Percentiles rank a stretch among this genome's conserved stretches.
These are phyloP conservation scores for Antrodiella citrinella DNA, from an alignment of 768 basidiomycete species.

Conservation along the genomic window DNA sequence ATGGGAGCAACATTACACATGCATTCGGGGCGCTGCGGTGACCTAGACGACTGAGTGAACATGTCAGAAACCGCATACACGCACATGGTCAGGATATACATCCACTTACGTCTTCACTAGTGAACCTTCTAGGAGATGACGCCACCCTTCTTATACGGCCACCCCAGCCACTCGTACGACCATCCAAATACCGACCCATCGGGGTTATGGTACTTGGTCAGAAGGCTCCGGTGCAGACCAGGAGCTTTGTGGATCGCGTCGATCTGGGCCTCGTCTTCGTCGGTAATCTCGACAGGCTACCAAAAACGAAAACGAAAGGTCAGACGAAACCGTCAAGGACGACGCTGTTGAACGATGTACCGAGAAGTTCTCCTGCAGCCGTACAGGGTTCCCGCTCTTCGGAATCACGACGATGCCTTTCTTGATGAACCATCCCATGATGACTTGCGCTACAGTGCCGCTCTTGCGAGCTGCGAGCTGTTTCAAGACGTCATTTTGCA, in stretches of 20 bases:
- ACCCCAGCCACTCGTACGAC: slow-evolving; percentile 15
- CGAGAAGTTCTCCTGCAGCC: slow-evolving; percentile 45
- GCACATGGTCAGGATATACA: no score
- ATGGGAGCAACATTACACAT: no score
- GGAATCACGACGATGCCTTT: slow-evolving; percentile 46
- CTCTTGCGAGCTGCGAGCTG: slow-evolving; percentile 27
- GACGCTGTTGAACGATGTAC: slow-evolving; percentile 21
- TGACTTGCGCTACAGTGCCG: slow-evolving; percentile 40
- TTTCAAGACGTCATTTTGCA: slow-evolving; percentile 23
- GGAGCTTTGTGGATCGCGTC: background rate
- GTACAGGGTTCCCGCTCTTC: slow-evolving; percentile 37
- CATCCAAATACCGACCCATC: slow-evolving; percentile 8
- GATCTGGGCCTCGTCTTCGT: background rate
- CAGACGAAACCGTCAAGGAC: background rate
- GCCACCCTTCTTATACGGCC: background rate
- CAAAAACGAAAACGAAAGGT: background rate
- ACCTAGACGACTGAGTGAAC: no score
- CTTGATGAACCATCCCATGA: slow-evolving; percentile 52
- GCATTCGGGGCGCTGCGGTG: no score
- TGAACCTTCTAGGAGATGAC: no score
- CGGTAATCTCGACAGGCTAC: background rate
- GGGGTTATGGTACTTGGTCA: background rate
- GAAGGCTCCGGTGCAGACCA: slow-evolving; percentile 1
- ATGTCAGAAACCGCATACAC: no score
- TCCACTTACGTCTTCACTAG: no score